A percentile compares a stretch with the other conserved stretches of the same genome.
phyloP scores from a whole-genome alignment of 2,329 filamentous ascomycete species.

The Hymenoscyphus albidus region DNA sequence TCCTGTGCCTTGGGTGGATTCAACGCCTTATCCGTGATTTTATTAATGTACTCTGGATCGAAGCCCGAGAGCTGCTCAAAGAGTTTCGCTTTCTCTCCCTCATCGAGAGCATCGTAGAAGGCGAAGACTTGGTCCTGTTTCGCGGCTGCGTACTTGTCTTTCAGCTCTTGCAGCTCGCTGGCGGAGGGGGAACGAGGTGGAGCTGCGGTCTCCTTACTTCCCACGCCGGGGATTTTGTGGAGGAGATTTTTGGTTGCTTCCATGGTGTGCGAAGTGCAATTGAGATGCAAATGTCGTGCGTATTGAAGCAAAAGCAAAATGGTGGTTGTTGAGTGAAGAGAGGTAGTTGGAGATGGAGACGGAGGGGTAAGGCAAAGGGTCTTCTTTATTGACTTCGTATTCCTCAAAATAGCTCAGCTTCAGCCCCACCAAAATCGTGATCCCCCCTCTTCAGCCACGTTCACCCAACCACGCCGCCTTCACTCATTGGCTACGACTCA shows the following conservation, averaged over 20 bases:
- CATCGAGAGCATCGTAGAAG: slow-evolving; percentile 77
- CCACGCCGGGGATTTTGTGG: slow-evolving; percentile 42
- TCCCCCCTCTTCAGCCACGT: background rate
- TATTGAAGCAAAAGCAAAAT: background rate
- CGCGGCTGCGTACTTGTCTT: slow-evolving; percentile 68
- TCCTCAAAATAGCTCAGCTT: background rate
- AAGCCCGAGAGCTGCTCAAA: slow-evolving; percentile 79
- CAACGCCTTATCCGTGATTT: slow-evolving; percentile 76
- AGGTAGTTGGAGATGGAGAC: background rate
- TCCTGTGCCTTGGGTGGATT: slow-evolving; percentile 63
- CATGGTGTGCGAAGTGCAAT: slow-evolving; percentile 23
- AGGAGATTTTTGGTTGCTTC: slow-evolving; percentile 44
- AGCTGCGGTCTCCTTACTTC: slow-evolving; percentile 21
- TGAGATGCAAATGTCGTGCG: background rate
- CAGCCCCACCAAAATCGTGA: background rate
- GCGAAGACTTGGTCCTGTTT: slow-evolving; percentile 79
- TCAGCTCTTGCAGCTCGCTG: slow-evolving; percentile 49
- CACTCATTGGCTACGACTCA: background rate
- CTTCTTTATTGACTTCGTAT: background rate
- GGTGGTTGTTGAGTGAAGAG: background rate
- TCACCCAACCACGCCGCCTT: background rate
- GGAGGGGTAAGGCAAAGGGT: background rate
- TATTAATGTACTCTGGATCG: slow-evolving; percentile 83
- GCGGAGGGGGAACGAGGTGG: slow-evolving; percentile 36
- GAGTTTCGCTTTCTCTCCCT: slow-evolving; percentile 70